Base-by-base conservation (phyloP, 306 rosid species). In the Dalbergia cultrata region DNA sequence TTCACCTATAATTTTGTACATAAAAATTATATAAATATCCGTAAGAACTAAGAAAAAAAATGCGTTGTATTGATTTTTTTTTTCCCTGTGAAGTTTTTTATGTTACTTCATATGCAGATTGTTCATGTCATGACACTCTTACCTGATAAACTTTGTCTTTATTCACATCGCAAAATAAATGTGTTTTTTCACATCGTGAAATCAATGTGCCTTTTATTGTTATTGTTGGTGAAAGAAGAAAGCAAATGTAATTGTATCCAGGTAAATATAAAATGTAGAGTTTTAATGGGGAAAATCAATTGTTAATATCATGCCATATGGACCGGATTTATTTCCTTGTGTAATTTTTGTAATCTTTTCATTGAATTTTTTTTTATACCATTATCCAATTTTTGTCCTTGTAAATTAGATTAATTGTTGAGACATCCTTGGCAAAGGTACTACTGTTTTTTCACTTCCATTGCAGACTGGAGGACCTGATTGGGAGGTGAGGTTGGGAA, bases 401-500 rank as follows among this genome's bases (percentile, higher is more conserved):
- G 43, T 31, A 61, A 61, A 22, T 11, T 60, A 26, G 43, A 60
- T 60, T 26, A 60, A 22, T 13, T 7, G 44, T 34, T 63, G 68
- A 63, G 64, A 59, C 35, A 22, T 8, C 31, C 31, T 31, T 10
- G 14, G 13, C 35, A 58, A 9, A 60, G n/a, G 16, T 26, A 7
- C 41, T 37, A 37, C 5, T 37, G 0, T 37, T 37, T 14, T 9
- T 41, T 34, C 14, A 11, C 68, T 17, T 70, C 13, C 13, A 8
- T 49, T 87, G 71, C 86, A 92, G 97, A 90, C 94, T 8, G 97
- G 97, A 85, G 95, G 97, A 62, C 99, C 97, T 2, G 18, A 90
- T 22, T 95, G 99, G 99, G 81, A 85, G 71, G 97, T 95, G 67
- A 88, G 72, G 66, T 63, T 95, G 58, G 99, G 97, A 64, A 89